Evolutionary conservation across 139 green algal species (phyloP), one percentile per base, ranked within the genome.

Genomic region (Chlorella ohadii): DNA sequence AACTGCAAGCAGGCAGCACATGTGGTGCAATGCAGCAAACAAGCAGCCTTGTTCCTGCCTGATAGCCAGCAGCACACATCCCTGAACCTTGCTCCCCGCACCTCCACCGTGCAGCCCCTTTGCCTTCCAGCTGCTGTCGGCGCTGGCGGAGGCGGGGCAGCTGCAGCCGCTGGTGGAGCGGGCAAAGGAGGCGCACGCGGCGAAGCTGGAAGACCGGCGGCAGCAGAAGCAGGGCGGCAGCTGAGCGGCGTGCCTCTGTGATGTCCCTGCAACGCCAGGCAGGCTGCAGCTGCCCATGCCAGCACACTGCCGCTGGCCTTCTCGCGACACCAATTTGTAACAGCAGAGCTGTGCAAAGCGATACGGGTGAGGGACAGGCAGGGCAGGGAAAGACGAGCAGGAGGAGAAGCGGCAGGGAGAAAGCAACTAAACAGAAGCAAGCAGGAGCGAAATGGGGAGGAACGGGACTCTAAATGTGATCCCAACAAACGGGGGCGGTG

Each of bases 81-180:
- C 44, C 44, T 9, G 44, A 51, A 9, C 44, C 7, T 51, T 51
- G 44, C 44, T 16, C 9, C 44, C 61, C 25, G 4, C 61, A 34
- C 5, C 61, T 17, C 27, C 61, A 33, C 61, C 90, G 7, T 99
- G 51, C 51, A 59, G 51, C 6, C 97, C 97, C 9, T 96, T 99
- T 72, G 72, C 98, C 0, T 99, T 98, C 92, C 94, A 97, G 77
- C 92, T 98, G 55, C 84, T 99, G 11, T 95, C 93, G 74, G 68
- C 93, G 7, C 87, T 99, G 56, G 96, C 97, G 2, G 90, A 95
- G 82, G 93, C 96, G 72, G 91, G 93, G 36, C 79, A 97, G 91
- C 85, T 98, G 59, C 73, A 91, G 74, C 87, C 88, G 1, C 84
- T 98, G 22, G 90, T 98, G 33, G 87, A 95, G 55, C 74, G 85